A percentile compares a stretch with the other conserved stretches of the same genome.
phyloP scores from a whole-genome alignment of 148 eudicot species.

The Salicornia ramosissima region DNA sequence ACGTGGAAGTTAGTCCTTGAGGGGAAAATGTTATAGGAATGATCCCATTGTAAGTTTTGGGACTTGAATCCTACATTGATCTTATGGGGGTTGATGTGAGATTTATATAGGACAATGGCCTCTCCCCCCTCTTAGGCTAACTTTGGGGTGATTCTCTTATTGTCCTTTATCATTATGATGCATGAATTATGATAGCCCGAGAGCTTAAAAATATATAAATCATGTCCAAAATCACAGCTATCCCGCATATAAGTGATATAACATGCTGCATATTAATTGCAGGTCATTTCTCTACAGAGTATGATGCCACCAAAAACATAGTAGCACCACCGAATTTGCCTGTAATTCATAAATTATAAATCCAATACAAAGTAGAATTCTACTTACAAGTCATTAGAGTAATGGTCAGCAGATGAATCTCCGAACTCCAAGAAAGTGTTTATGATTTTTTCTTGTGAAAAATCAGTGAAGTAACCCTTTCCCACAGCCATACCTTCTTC shows the following conservation, averaged over 20 bases:
- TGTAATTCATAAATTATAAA: background rate
- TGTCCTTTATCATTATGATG: too few species aligned
- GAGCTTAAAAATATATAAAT: background rate
- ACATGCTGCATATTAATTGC: background rate
- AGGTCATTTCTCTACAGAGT: background rate
- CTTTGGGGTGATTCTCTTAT: too few species aligned
- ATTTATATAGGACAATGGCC: too few species aligned
- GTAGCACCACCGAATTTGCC: background rate
- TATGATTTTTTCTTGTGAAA: conserved; percentile 46
- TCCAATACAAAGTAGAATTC: background rate
- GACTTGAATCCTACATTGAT: too few species aligned
- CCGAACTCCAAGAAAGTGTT: conserved; percentile 38
- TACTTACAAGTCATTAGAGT: background rate
- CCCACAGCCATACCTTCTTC: conserved; percentile 60
- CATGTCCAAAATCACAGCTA: background rate
- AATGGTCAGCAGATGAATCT: conserved; percentile 15
- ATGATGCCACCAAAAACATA: background rate
- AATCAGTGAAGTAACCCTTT: conserved; percentile 72
- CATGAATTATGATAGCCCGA: too few species aligned
- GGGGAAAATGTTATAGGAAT: too few species aligned
- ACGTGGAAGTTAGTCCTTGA: too few species aligned
- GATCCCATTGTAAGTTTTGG: too few species aligned
- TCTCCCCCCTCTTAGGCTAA: too few species aligned
- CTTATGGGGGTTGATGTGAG: too few species aligned
- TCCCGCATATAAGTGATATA: too few species aligned